A percentile compares a stretch with the other conserved stretches of the same genome.
These are phyloP conservation scores for Pseudogymnoascus sp. DNA, from an alignment of 2,329 filamentous ascomycete genomes.

Conservation along the genomic window DNA sequence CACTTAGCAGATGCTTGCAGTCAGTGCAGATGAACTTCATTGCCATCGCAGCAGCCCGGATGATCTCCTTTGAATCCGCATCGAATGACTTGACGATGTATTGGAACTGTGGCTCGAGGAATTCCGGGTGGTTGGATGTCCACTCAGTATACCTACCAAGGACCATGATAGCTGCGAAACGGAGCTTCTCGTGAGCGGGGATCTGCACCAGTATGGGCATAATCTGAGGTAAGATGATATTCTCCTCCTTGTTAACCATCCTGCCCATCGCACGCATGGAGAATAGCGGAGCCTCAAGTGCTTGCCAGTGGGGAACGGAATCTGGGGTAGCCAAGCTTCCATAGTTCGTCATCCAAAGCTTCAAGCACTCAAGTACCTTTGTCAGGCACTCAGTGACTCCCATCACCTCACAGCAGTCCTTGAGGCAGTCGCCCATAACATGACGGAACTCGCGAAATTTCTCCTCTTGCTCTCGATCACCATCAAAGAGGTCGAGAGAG, in stretches of 20 bases:
- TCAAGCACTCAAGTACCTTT: conserved; percentile 81
- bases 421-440: conserved; percentile 94
- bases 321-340: conserved; percentile 66
- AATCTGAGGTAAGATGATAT: conserved; percentile 78
- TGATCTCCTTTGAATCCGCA: conserved; percentile 81
- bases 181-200: conserved; percentile 93
- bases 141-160: conserved; percentile 95
- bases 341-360: conserved; percentile 80
- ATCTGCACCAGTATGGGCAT: conserved; percentile 93
- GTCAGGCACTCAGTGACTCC: conserved; percentile 84
- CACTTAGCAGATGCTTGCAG: conserved; percentile 79
- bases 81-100: conserved; percentile 94
- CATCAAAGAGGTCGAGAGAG: conserved; percentile 83
- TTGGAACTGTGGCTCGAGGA: conserved; percentile 84
- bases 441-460: conserved; percentile 96
- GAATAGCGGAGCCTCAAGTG: conserved; percentile 90
- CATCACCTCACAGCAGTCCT: conserved; percentile 95
- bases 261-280: conserved; percentile 92
- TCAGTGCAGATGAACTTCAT: conserved; percentile 98
- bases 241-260: conserved; percentile 89
- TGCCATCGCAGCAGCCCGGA: conserved; percentile 83
- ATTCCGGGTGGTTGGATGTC: conserved; percentile 91
- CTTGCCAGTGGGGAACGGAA: conserved; percentile 89
- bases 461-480: conserved; percentile 91
- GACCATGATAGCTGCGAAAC: conserved; percentile 97